Evolutionary conservation across 768 basidiomycete species (phyloP).

Genomic region (Pisolithus albus): DNA sequence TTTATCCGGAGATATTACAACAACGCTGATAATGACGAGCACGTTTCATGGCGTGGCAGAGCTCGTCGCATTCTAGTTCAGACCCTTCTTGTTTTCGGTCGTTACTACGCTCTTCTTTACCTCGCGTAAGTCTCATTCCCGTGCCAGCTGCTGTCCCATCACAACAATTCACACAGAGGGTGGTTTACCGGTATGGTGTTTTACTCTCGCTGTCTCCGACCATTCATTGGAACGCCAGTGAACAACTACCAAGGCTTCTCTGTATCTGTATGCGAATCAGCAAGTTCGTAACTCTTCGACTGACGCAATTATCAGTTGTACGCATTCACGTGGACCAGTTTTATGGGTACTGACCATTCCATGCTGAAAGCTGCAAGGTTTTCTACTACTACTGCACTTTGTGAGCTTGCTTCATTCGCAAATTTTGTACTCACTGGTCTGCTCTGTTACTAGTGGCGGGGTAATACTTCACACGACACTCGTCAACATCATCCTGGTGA

Average conservation of each 20-base stretch:
- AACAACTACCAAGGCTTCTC: neutral
- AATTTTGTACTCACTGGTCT: neutral
- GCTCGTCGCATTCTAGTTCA: conserved; percentile 8
- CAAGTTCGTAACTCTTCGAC: conserved; percentile 2
- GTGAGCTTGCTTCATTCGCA: conserved; percentile 4
- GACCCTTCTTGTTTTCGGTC: conserved; percentile 15
- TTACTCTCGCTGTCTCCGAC: neutral
- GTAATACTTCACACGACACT: conserved; percentile 11
- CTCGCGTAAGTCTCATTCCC: conserved; percentile 6
- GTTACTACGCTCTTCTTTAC: conserved; percentile 20
- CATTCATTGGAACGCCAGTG: neutral
- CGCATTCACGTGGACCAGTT: neutral
- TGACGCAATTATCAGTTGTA: neutral
- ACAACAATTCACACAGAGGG: too few species aligned
- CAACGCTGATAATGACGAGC: neutral
- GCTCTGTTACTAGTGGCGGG: conserved; percentile 10
- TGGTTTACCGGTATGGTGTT: too few species aligned
- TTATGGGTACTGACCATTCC: neutral
- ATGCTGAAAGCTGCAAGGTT: conserved; percentile 13
- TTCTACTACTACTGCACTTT: conserved; percentile 18
- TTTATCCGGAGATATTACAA: conserved; percentile 12
- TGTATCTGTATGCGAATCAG: neutral
- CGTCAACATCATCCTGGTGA: conserved; percentile 17
- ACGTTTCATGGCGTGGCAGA: neutral
- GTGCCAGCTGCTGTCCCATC: too few species aligned